Percentiles rank a stretch among this genome's conserved stretches.
phyloP scores from a whole-genome alignment of 495 filamentous ascomycete genomes.

The Tuber indicum region DNA sequence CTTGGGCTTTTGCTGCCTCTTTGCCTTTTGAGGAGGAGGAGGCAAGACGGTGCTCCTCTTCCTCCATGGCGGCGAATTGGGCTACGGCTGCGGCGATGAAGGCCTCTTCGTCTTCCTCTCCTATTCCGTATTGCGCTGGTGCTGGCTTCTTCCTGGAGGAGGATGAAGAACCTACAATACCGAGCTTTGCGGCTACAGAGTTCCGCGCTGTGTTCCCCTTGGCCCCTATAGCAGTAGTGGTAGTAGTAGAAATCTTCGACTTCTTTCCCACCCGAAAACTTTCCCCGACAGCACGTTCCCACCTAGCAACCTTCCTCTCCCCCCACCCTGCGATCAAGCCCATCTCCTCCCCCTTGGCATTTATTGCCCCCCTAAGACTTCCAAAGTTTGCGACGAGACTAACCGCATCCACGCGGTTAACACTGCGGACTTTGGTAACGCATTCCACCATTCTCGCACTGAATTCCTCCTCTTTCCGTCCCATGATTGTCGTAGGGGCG shows the following conservation, averaged over 20 bases:
- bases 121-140: slow-evolving; percentile 17
- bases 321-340: slow-evolving; percentile 82
- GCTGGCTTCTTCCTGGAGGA: slow-evolving; percentile 4
- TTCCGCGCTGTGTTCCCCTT: slow-evolving; percentile 20
- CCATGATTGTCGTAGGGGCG: slow-evolving; percentile 69
- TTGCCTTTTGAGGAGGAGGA: slow-evolving; percentile 10
- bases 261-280: slow-evolving; percentile 66
- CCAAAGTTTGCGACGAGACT: slow-evolving; percentile 83
- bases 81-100: slow-evolving; percentile 48
- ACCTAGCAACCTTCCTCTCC: slow-evolving; percentile 83
- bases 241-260: slow-evolving; percentile 28
- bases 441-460: slow-evolving; percentile 89
- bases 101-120: slow-evolving; percentile 48
- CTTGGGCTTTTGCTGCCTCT: slow-evolving; percentile 13
- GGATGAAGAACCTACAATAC: slow-evolving; percentile 41
- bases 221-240: slow-evolving; percentile 5
- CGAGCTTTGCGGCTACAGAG: slow-evolving; percentile 45
- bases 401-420: slow-evolving; percentile 92
- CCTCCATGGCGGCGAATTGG: slow-evolving; percentile 40
- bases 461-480: slow-evolving; percentile 73
- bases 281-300: slow-evolving; percentile 73
- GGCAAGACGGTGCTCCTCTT: slow-evolving; percentile 6
- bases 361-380: slow-evolving; percentile 74
- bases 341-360: slow-evolving; percentile 79
- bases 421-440: slow-evolving; percentile 75